Base-by-base conservation (phyloP, 768 basidiomycete species). In the Cystofilobasidium bisporidii region DNA sequence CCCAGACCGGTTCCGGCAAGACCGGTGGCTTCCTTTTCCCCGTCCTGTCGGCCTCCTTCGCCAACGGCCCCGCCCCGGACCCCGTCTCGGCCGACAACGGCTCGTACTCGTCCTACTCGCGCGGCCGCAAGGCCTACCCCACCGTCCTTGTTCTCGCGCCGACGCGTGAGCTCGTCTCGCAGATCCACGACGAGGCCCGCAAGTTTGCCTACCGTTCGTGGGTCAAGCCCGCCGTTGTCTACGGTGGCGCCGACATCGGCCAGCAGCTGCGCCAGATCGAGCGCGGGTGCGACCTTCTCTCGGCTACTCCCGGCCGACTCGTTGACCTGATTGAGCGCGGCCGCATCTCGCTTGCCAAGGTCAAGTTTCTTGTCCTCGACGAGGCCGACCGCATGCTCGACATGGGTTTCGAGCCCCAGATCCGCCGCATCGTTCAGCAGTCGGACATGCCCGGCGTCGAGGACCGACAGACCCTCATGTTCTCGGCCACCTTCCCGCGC, bases 351-450 rank as follows among this genome's bases (percentile, higher is more conserved):
- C 83, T 99, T 70, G 85, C 90, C 72, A 97, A 97, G 79, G 87
- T 99, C 81, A 87, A 90, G 74, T 98, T 96, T 79, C 87, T 99
- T 67, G 96, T 99, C 32, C 87, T 99, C 64, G 96, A 99, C 74
- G 96, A 99, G 81, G 96, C 96, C 70, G 96, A 99, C 82, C 89
- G 96, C 75, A 99, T 99, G 96, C 84, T 99, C 75, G 96, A 99
- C 81, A 99, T 99, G 96, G 96, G 96, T 87, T 99, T 99, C 82
- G 96, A 99, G 79, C 96, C 96, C 65, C 96, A 98, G 80, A 99
- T 99, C 75, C 85, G 96, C 71, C 84, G 91, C 38, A 99, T 99
- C 75, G 96, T 99, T 24, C 90, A 99, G 78, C 89, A 89, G 72
- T 91, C 92, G 75, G 96, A 99, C 77, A 99, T 99, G 96, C 91